Evolutionary conservation across 1,284 basidiomycete species (phyloP).

Genomic region (Boletus sp.): DNA sequence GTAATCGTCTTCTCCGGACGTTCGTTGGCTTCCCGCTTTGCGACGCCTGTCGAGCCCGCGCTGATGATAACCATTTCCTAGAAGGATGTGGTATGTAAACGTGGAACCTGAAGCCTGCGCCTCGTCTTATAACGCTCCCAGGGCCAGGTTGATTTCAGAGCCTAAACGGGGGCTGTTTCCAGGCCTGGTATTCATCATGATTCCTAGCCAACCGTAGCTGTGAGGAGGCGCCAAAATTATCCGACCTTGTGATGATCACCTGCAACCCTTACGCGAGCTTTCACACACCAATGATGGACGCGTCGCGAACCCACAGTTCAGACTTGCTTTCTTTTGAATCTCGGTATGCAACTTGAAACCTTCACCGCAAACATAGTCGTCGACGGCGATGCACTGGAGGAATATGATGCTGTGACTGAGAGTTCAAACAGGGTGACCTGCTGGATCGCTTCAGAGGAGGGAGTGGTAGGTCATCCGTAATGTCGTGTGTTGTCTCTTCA

Average conservation of each 20-base stretch:
- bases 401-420: constrained; percentile 13
- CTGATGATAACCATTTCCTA: constrained; percentile 14
- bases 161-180: too few relatives aligned
- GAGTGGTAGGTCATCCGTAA: constrained; percentile 13
- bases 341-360: constrained; percentile 13
- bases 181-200: not conserved
- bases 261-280: too few relatives aligned
- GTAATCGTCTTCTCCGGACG: not conserved
- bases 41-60: not conserved
- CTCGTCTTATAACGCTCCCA: constrained; percentile 7
- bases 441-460: constrained; percentile 20
- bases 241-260: too few relatives aligned
- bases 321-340: not conserved
- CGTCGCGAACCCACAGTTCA: too few relatives aligned
- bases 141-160: too few relatives aligned
- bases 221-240: not conserved
- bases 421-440: constrained; percentile 12
- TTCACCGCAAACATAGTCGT: constrained; percentile 14
- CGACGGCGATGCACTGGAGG: constrained; percentile 10
- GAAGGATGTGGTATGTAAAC: not conserved
- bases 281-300: too few relatives aligned
- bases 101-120: not conserved
- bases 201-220: not conserved
- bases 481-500: not conserved
- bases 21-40: not conserved